Conservation (phyloP, 495 filamentous ascomycete species). For the Talaromyces stipitatus region DNA sequence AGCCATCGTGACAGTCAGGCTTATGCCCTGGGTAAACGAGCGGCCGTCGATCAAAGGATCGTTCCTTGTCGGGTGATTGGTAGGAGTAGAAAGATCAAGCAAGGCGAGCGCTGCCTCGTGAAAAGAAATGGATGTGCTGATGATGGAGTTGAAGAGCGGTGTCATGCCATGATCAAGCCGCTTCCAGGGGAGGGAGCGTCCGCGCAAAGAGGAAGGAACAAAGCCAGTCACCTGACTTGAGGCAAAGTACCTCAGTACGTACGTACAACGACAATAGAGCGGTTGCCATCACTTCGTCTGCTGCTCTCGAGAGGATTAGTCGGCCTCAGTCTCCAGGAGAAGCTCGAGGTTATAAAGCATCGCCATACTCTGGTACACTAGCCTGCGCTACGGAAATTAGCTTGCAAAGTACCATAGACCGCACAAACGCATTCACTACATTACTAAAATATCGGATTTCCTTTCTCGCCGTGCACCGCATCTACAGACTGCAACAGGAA, state of each 20-base stretch:
- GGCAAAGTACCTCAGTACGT: too few species aligned
- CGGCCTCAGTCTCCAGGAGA: neutral
- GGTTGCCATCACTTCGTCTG: too few species aligned
- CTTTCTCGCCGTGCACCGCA: neutral
- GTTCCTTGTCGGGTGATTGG: neutral
- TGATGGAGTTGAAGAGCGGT: neutral
- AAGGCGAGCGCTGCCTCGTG: neutral
- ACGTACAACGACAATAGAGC: neutral
- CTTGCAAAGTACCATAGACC: neutral
- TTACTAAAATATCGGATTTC: neutral
- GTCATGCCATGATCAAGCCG: too few species aligned
- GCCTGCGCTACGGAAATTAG: neutral
- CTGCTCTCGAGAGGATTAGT: neutral
- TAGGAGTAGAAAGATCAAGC: neutral
- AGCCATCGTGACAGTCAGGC: neutral
- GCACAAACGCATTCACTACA: neutral
- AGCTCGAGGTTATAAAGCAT: neutral
- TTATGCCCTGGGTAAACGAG: neutral
- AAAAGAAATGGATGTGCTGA: neutral
- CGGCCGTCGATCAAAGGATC: neutral
- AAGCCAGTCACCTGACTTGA: neutral
- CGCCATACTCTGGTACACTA: slow-evolving; percentile 1
- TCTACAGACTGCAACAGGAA: neutral
- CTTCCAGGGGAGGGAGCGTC: neutral
- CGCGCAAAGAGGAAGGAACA: neutral